Evolutionary conservation across 129 eudicot genomes (phyloP), one percentile per base, ranked within the genome.

Genomic region (Pseudognaphalium luteoalbum): DNA sequence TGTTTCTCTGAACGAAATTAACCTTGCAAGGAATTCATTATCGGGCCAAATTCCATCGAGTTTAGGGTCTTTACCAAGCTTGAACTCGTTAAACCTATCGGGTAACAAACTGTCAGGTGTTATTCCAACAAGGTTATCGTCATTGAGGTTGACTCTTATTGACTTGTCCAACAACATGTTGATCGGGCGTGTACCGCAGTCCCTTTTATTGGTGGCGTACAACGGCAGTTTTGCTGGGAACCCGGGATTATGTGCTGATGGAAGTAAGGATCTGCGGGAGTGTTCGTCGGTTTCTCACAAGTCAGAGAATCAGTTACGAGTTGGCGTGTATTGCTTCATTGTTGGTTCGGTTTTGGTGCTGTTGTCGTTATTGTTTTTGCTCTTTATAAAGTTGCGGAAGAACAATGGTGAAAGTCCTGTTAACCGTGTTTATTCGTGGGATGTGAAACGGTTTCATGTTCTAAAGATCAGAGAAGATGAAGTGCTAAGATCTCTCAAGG

Each of bases 151-250:
- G 47, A 89, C 85, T 78, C 81, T 86, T 80, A 82, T 89, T 61
- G 94, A 89, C 71, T 80, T 89, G 62, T 84, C 94, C 6, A 59
- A 89, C 76, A 89, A 89, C 74, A 60, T 47, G 79, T 80, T 89
- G 76, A 66, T 47, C 0, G 94, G 94, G 11, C 82, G 72, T 12
- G 87, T 89, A 56, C 89, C 94, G 21, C 79, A 68, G 39, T 57
- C 89, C 68, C 50, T 89, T 56, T 67, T 85, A 42, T 30, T 82
- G 25, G 78, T 73, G 30, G 90, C 79, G 2, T 75, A 70, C 61
- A 84, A 58, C 34, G 72, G 72, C 15, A 89, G 94, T 59, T 89
- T 89, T 28, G 79, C 56, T 0, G 94, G 94, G 72, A 89, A 89
- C 41, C 86, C 84, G 2, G 89, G 91, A n/a, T 70, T 89, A 42